Percentiles rank a stretch among this genome's conserved stretches.
These are phyloP conservation scores for Penicillium sp. DNA, from an alignment of 2,329 filamentous ascomycete genomes.

Conservation along the genomic window DNA sequence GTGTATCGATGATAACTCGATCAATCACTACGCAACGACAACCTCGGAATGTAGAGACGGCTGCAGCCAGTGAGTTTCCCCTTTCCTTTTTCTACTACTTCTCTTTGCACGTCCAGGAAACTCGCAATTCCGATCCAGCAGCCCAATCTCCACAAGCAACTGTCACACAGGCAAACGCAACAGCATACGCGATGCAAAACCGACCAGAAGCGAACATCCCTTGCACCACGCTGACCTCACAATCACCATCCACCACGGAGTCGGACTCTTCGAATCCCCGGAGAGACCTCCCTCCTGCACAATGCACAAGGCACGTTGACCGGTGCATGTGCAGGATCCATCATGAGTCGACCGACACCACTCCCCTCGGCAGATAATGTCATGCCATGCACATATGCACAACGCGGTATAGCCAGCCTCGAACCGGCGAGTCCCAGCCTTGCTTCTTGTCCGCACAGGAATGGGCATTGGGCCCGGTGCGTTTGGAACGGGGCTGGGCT, in stretches of 20 bases:
- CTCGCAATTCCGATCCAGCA: slow-evolving; percentile 1
- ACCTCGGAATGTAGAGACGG: too few species aligned
- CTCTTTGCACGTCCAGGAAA: too few species aligned
- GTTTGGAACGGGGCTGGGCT: slow-evolving; percentile 5
- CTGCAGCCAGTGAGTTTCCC: too few species aligned
- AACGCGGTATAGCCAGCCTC: background rate
- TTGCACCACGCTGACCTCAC: background rate
- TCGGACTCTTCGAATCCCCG: background rate
- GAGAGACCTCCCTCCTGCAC: too few species aligned
- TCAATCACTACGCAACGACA: too few species aligned
- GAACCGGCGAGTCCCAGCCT: background rate
- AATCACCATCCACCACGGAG: background rate
- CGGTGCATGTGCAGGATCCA: too few species aligned
- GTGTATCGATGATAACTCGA: too few species aligned
- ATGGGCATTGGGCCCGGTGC: background rate
- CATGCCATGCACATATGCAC: too few species aligned
- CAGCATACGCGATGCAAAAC: slow-evolving; percentile 7
- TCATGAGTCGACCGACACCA: too few species aligned
- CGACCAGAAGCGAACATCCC: background rate
- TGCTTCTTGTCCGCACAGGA: slow-evolving; percentile 8
- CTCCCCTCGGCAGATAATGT: too few species aligned
- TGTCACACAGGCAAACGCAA: slow-evolving; percentile 8
- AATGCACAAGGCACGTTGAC: too few species aligned
- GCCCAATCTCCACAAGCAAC: background rate
- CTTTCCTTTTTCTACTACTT: too few species aligned